A percentile compares a stretch with the other conserved stretches of the same genome.
Evolutionary conservation across 2,329 filamentous ascomycete species (phyloP).

Genomic region (Colletotrichum ledebouriae): DNA sequence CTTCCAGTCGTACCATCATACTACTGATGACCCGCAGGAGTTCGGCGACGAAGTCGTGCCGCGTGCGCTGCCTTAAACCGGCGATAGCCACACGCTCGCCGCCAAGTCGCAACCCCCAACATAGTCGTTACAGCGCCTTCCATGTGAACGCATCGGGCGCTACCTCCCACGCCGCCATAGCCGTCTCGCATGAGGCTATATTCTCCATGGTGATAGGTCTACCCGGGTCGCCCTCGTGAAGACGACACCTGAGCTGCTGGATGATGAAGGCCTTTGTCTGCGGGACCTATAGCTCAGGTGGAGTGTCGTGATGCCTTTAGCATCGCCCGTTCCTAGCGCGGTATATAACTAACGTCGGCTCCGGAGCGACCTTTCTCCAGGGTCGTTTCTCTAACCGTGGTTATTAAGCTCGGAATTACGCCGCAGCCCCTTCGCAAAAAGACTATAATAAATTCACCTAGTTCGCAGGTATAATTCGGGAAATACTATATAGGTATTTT

Average conservation of each 20-base stretch:
- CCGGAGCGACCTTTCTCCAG: too few relatives aligned
- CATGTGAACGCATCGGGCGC: background rate
- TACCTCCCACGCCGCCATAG: slow-evolving; percentile 3
- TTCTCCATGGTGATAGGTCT: background rate
- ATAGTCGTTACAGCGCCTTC: background rate
- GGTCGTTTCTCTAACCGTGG: too few relatives aligned
- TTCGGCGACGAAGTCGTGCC: slow-evolving; percentile 4
- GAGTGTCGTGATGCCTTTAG: too few relatives aligned
- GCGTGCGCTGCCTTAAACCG: background rate
- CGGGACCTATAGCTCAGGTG: slow-evolving; percentile 26
- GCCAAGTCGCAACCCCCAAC: background rate
- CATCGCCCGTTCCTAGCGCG: too few relatives aligned
- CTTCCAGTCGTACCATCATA: background rate
- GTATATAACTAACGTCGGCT: too few relatives aligned
- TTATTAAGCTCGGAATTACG: too few relatives aligned
- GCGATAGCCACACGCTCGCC: slow-evolving; percentile 4
- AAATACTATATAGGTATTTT: too few relatives aligned
- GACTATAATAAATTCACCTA: too few relatives aligned
- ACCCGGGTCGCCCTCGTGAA: background rate
- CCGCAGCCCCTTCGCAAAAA: too few relatives aligned
- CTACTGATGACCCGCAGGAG: background rate
- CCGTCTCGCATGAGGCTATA: background rate
- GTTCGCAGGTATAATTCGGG: too few relatives aligned
- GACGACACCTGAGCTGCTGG: slow-evolving; percentile 19
- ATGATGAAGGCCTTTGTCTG: slow-evolving; percentile 31